Conservation (phyloP, 106 monocot genomes). For the Hemerocallis citrina region DNA sequence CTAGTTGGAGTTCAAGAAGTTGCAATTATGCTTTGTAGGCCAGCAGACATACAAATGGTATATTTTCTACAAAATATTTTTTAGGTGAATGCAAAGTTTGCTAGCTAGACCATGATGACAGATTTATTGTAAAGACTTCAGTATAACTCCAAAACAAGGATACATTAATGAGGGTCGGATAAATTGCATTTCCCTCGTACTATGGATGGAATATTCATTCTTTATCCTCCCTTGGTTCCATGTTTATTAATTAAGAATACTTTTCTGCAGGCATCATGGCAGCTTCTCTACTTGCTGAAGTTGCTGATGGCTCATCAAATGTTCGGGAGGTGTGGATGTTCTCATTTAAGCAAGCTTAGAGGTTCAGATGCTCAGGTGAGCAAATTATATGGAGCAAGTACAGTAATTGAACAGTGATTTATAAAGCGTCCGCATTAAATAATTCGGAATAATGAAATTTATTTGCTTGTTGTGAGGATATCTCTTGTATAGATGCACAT, state of each 20-base stretch:
- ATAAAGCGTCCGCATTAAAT: background rate
- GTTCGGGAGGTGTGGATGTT: slow-evolving; percentile 94
- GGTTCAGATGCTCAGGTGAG: background rate
- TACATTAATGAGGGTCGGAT: too few species aligned
- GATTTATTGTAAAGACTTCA: too few species aligned
- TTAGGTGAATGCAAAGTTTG: too few species aligned
- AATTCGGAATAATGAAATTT: background rate
- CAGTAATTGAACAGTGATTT: background rate
- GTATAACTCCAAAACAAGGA: too few species aligned
- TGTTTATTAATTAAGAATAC: background rate
- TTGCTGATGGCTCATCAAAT: slow-evolving; percentile 94
- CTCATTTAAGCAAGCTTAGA: slow-evolving; percentile 29
- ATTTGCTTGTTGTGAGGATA: too few species aligned
- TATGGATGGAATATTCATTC: background rate
- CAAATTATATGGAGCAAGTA: too few species aligned
- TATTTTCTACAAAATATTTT: too few species aligned
- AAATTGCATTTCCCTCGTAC: background rate
- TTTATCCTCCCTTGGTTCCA: background rate
- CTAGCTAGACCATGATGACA: too few species aligned
- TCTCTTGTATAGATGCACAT: background rate
- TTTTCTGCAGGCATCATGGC: slow-evolving; percentile 43
- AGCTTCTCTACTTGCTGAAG: slow-evolving; percentile 56
- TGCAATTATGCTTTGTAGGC: too few species aligned
- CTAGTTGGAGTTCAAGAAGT: too few species aligned
- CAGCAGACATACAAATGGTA: too few species aligned